These are phyloP conservation scores for Phytophthora parvispora DNA, from an alignment of 352 stramenopile species.

Conservation along the genomic window DNA sequence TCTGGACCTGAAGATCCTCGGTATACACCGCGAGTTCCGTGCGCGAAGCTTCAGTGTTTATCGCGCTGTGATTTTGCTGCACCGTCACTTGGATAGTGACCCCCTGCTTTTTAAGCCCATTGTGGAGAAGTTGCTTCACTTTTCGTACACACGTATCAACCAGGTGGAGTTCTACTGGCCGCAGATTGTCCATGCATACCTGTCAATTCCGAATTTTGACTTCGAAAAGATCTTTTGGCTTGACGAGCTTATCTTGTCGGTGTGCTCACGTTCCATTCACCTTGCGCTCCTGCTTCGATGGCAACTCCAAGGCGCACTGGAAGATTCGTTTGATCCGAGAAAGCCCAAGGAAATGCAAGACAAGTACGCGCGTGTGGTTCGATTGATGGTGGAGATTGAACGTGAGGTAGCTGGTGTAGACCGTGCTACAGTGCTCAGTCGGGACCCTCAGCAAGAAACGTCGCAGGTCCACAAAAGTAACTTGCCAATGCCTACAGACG, in stretches of 20 bases:
- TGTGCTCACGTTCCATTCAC: constrained; percentile 90
- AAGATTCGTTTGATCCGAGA: constrained; percentile 85
- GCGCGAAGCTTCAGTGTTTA: constrained; percentile 85
- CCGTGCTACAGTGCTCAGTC: constrained; percentile 68
- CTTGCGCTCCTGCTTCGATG: constrained; percentile 87
- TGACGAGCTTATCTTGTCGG: constrained; percentile 89
- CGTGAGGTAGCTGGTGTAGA: constrained; percentile 84
- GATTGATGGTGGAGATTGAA: constrained; percentile 90
- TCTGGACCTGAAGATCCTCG: constrained; percentile 88
- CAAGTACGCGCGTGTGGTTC: constrained; percentile 87
- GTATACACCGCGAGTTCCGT: constrained; percentile 90
- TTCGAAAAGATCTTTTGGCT: constrained; percentile 94
- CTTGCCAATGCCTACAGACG: constrained; percentile 85
- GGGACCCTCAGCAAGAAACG: constrained; percentile 44
- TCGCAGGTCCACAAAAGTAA: constrained; percentile 58
- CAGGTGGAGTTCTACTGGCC: constrained; percentile 95
- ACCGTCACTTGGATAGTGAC: constrained; percentile 88
- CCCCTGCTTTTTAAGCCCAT: constrained; percentile 90
- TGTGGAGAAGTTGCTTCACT: constrained; percentile 85
- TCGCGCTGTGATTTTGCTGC: constrained; percentile 86
- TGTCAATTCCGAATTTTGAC: constrained; percentile 91
- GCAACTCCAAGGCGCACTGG: constrained; percentile 88
- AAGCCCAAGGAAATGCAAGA: constrained; percentile 88
- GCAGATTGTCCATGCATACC: constrained; percentile 91
- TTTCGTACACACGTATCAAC: constrained; percentile 91